Evolutionary conservation across 345 rosid species (phyloP), one percentile per base, ranked within the genome.

Genomic region (Cardamine chenopodiifolia): DNA sequence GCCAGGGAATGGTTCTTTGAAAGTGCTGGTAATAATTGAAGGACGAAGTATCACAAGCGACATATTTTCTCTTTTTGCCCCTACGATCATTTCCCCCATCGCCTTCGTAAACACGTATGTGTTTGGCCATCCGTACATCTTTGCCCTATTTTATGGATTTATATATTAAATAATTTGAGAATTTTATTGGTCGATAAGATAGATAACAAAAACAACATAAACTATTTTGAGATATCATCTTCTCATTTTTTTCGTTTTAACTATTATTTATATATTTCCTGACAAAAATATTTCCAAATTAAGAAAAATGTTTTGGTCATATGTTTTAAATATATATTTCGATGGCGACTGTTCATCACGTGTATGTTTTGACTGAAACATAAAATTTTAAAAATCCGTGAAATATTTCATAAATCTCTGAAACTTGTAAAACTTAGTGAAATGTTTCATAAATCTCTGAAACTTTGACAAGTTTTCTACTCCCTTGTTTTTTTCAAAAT

Each of bases 1-100:
- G 19, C 89, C 85, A 2, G 87, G 87, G 48, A 86, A 86, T 12
- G 89, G 87, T 57, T 86, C 87, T 58, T 70, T 82, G 61, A 66
- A 83, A 5, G 89, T 86, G 77, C 89, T 82, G 1, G 78, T 81
- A 19, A 86, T 76, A 18, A 80, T 80, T n/a, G 82, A 72, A 2
- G 89, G 87, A 25, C 89, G 84, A 35, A 80, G 49, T 3, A 86
- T 48, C 34, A 76, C 84, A 9, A 86, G 79, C 2, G 87, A 74
- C 25, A 80, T 62, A 25, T 86, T 72, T 10, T 74, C 84, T 44
- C 82, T 82, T 45, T 70, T 42, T 37, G 18, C 66, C 15, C 79
- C 83, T 7, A 83, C 44, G 20, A 86, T 48, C 85, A 86, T 86
- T 25, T 86, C 85, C 5, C 84, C 89, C 89, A 83, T 82, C 18